A percentile compares a stretch with the other conserved stretches of the same genome.
Conservation (phyloP, 73 alveolate species). For the Tetrahymena thermophila region DNA sequence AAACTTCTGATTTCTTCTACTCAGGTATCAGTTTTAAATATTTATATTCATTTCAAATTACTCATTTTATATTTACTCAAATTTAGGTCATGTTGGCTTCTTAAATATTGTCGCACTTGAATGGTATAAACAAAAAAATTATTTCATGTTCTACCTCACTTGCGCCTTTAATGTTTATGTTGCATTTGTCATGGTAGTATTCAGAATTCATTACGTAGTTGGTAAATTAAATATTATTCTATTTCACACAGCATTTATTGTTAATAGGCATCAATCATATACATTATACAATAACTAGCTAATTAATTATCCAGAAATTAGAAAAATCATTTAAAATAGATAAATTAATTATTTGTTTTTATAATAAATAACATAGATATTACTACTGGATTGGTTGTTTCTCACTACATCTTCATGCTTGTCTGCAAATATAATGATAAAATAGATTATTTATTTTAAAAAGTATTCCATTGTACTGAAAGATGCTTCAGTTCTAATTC, state of each 20-base stretch:
- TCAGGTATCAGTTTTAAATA: not conserved
- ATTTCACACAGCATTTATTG: too few relatives aligned
- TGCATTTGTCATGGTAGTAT: not conserved
- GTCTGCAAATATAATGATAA: not conserved
- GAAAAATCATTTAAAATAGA: not conserved
- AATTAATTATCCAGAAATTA: not conserved
- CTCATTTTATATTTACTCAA: not conserved
- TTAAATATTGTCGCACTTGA: slow-evolving; percentile 11
- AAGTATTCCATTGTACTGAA: not conserved
- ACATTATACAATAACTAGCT: not conserved
- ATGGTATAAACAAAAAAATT: not conserved
- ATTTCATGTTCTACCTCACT: not conserved
- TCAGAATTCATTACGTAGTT: not conserved
- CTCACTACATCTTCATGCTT: not conserved
- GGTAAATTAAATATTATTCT: not conserved
- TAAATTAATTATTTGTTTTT: not conserved
- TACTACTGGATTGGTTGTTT: not conserved
- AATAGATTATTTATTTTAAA: not conserved
- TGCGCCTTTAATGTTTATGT: not conserved
- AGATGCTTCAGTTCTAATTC: not conserved
- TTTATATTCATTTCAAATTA: not conserved
- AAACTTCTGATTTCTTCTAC: slow-evolving; percentile 35
- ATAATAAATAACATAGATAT: not conserved
- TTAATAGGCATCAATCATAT: too few relatives aligned
- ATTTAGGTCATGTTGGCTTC: slow-evolving; percentile 42